Percentiles rank a stretch among this genome's conserved stretches.
Conservation (phyloP, 2,329 filamentous ascomycete genomes). For the Emericellopsis cladophorae region DNA sequence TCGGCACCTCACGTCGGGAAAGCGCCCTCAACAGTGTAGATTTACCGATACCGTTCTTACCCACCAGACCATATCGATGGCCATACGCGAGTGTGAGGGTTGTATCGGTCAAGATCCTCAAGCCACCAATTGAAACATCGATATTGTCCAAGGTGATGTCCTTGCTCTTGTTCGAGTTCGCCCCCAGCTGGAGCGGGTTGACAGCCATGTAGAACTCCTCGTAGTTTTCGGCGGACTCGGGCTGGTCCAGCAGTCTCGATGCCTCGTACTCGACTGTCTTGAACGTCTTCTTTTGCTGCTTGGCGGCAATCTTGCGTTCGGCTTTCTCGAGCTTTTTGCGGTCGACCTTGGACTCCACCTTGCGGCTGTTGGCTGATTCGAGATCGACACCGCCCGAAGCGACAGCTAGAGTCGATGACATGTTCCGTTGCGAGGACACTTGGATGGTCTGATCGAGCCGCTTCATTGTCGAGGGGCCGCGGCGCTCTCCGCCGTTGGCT, state of each 20-base stretch:
- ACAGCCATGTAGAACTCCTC: conserved; percentile 99
- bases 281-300: conserved; percentile 97
- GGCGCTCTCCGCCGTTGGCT: conserved; percentile 57
- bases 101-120: conserved; percentile 83
- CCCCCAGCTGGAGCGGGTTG: conserved; percentile 83
- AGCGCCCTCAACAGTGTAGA: conserved; percentile 87
- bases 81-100: conserved; percentile 84
- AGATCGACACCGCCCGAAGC: conserved; percentile 77
- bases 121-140: conserved; percentile 83
- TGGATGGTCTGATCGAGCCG: conserved; percentile 91
- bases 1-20: conserved; percentile 82
- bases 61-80: conserved; percentile 89
- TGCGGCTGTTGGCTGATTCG: conserved; percentile 82
- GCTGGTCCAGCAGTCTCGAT: conserved; percentile 73
- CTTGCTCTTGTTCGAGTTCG: conserved; percentile 78
- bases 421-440: conserved; percentile 85
- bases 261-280: conserved; percentile 98
- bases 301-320: conserved; percentile 91
- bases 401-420: conserved; percentile 88
- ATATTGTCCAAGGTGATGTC: conserved; percentile 97
- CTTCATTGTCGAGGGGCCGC: conserved; percentile 64
- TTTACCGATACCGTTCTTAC: conserved; percentile 98
- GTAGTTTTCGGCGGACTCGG: conserved; percentile 78
- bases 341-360: conserved; percentile 96
- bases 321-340: conserved; percentile 99